Conservation (phyloP, 176 grass and related monocot species). For the Canna indica region DNA sequence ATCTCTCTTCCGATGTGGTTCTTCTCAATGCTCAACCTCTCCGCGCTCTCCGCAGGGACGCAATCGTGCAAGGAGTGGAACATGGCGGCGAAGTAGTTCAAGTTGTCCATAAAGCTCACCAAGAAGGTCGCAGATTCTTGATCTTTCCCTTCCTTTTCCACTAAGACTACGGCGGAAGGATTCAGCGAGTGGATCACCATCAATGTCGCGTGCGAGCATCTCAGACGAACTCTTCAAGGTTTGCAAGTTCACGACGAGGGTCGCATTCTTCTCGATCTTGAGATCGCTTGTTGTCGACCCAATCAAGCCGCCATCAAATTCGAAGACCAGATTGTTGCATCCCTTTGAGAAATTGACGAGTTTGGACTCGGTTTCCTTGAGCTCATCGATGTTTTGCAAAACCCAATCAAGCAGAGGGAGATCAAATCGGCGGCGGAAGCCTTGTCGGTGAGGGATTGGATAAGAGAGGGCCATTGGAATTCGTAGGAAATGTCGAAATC, state of each 20-base stretch:
- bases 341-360: slow-evolving; percentile 43
- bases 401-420: slow-evolving; percentile 47
- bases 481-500: slow-evolving; percentile 73
- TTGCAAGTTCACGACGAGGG: slow-evolving; percentile 51
- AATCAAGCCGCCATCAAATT: slow-evolving; percentile 51
- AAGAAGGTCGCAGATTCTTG: slow-evolving; percentile 22
- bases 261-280: slow-evolving; percentile 27
- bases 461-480: slow-evolving; percentile 90
- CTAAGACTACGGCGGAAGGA: slow-evolving; percentile 52
- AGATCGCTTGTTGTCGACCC: slow-evolving; percentile 6
- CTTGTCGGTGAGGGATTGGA: slow-evolving; percentile 62
- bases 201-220: slow-evolving; percentile 24
- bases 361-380: slow-evolving; percentile 42
- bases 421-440: slow-evolving; percentile 19
- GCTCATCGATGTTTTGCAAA: slow-evolving; percentile 40
- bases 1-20: slow-evolving; percentile 69
- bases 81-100: slow-evolving; percentile 56
- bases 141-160: slow-evolving; percentile 26
- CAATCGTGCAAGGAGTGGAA: slow-evolving; percentile 70
- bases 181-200: slow-evolving; percentile 32
- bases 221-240: slow-evolving; percentile 25
- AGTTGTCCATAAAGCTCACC: slow-evolving; percentile 32
- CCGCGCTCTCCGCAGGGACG: slow-evolving; percentile 53
- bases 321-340: slow-evolving; percentile 43
- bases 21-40: slow-evolving; percentile 69